phyloP scores from a whole-genome alignment of 257 asterid species.

The Fraxinus americana region DNA sequence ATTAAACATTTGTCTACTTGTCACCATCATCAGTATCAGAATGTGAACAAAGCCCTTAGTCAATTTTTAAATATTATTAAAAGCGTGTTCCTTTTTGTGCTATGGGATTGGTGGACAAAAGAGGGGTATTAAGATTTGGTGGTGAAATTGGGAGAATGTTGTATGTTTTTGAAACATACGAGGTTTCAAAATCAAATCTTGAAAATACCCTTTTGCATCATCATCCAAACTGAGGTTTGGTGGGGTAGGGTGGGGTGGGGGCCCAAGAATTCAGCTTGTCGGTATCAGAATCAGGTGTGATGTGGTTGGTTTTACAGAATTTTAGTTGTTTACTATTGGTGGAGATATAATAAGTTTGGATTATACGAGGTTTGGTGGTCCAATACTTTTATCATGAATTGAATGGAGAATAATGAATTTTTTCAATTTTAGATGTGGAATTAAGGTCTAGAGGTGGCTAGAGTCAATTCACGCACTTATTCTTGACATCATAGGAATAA shows the following conservation, averaged over 20 bases:
- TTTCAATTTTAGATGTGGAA: neutral
- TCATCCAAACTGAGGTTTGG: constrained; percentile 12
- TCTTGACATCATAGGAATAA: too few species aligned
- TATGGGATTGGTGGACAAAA: constrained; percentile 22
- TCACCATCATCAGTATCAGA: neutral
- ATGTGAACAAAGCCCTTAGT: neutral
- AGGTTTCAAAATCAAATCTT: constrained; percentile 6
- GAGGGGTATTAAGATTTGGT: neutral
- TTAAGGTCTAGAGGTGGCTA: neutral
- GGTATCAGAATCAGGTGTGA: constrained; percentile 4
- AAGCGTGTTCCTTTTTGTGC: neutral
- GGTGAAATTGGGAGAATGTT: constrained; percentile 15
- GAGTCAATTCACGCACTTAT: neutral
- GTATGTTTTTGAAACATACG: constrained; percentile 9
- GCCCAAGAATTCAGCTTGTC: constrained; percentile 10
- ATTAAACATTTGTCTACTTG: neutral
- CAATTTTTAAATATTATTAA: neutral
- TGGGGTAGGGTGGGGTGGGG: constrained; percentile 11
- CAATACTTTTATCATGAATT: neutral
- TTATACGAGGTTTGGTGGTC: constrained; percentile 10
- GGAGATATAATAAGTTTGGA: neutral
- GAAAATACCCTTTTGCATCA: neutral
- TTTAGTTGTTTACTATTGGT: neutral
- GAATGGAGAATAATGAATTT: neutral
- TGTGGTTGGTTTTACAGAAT: neutral